Evolutionary conservation across 2,329 filamentous ascomycete genomes (phyloP).

Genomic region (Zymoseptoria crescenta): DNA sequence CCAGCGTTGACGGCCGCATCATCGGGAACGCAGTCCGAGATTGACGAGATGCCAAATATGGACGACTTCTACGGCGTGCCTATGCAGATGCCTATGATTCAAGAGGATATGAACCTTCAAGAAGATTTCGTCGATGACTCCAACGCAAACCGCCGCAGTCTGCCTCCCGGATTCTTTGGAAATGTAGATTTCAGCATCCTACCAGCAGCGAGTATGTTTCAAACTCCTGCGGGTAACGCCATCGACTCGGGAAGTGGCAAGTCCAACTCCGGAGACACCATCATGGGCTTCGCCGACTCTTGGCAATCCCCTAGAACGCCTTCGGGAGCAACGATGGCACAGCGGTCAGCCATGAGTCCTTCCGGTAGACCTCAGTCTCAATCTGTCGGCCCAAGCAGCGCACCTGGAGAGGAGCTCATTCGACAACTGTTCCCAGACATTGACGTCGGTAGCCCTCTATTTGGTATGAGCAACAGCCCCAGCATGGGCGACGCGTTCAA

Average conservation of each 20-base stretch:
- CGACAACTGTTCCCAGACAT: conserved; percentile 28
- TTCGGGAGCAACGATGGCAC: conserved; percentile 8
- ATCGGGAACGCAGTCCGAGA: conserved; percentile 32
- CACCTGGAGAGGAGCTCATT: conserved; percentile 26
- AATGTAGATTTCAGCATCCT: conserved; percentile 18
- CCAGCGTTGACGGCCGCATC: conserved; percentile 33
- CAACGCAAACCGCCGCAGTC: conserved; percentile 24
- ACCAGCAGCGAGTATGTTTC: conserved; percentile 16
- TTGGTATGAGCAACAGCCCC: conserved; percentile 8
- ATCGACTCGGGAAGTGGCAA: conserved; percentile 8
- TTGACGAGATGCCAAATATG: conserved; percentile 30
- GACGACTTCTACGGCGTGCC: conserved; percentile 26
- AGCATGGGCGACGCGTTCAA: conserved; percentile 5
- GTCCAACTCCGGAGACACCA: conserved; percentile 6
- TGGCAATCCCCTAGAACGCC: conserved; percentile 20
- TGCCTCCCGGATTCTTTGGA: conserved; percentile 27
- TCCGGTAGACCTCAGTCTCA: conserved; percentile 21
- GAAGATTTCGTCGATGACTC: conserved; percentile 3
- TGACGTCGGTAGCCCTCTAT: conserved; percentile 18
- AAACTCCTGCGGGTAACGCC: conserved; percentile 7
- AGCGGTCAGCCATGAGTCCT: conserved; percentile 8
- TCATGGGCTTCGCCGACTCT: conserved; percentile 9
- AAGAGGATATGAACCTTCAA: conserved; percentile 18
- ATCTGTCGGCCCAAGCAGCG: conserved; percentile 22
- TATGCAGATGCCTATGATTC: conserved; percentile 24